Evolutionary conservation across 2,329 filamentous ascomycete species (phyloP).

Genomic region (Biscogniauxia marginata): DNA sequence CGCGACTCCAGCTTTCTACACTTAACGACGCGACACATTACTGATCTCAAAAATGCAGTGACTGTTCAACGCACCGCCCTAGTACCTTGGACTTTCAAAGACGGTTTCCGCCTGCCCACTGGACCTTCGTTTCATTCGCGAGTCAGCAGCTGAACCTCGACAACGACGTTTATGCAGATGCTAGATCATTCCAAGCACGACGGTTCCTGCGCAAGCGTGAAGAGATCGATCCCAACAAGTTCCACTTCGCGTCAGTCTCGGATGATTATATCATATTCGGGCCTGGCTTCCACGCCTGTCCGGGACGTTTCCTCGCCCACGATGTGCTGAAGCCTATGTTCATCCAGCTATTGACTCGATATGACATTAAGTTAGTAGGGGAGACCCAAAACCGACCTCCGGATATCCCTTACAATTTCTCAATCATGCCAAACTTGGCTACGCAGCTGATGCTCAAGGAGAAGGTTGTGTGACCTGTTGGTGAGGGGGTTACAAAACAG

Average conservation of each 20-base stretch:
- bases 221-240: conserved; percentile 18
- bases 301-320: conserved; percentile 18
- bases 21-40: too few relatives aligned
- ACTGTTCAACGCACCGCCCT: conserved; percentile 13
- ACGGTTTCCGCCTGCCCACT: conserved; percentile 17
- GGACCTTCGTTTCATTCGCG: conserved; percentile 17
- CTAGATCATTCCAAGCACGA: conserved; percentile 15
- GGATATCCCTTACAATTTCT: conserved; percentile 5
- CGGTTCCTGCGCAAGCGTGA: conserved; percentile 16
- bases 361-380: conserved; percentile 17
- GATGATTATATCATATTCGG: conserved; percentile 20
- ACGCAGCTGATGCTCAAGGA: conserved; percentile 22
- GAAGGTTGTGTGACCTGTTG: too few relatives aligned
- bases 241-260: conserved; percentile 22
- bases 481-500: too few relatives aligned
- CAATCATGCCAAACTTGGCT: conserved; percentile 3
- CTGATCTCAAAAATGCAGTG: conserved; percentile 4
- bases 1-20: background rate
- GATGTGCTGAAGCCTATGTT: conserved; percentile 16
- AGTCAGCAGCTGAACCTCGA: conserved; percentile 14
- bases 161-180: conserved; percentile 9
- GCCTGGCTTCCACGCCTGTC: conserved; percentile 21
- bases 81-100: conserved; percentile 15
- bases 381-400: background rate
- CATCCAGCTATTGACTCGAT: conserved; percentile 15